Conservation (phyloP, 2,329 filamentous ascomycete species). For the Cladophialophora exuberans region DNA sequence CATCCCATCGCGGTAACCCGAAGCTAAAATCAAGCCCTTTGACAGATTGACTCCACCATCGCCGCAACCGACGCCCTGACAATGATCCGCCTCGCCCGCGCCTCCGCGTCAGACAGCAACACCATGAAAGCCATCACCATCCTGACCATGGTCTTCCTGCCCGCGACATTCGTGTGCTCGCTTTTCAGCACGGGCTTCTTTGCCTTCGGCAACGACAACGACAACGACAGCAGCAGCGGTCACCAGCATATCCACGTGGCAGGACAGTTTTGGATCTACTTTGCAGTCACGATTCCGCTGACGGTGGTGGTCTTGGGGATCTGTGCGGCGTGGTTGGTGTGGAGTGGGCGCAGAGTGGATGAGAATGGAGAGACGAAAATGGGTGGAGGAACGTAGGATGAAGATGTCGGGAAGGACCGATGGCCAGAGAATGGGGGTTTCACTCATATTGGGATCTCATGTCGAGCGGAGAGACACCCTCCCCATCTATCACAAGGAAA, state of each 20-base stretch:
- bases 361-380: too few species aligned
- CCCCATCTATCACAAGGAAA: too few species aligned
- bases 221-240: neutral
- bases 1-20: too few species aligned
- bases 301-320: constrained; percentile 11
- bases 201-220: neutral
- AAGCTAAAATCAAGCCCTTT: too few species aligned
- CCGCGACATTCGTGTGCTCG: constrained; percentile 40
- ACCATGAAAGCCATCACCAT: constrained; percentile 41
- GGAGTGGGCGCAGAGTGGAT: neutral
- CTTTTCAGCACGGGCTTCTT: constrained; percentile 25
- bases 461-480: too few species aligned
- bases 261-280: constrained; percentile 20
- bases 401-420: too few species aligned
- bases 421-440: too few species aligned
- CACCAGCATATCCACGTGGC: constrained; percentile 2
- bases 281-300: constrained; percentile 16
- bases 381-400: too few species aligned
- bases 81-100: constrained; percentile 13
- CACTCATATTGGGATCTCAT: too few species aligned
- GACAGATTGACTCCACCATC: constrained; percentile 13
- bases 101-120: constrained; percentile 4
- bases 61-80: constrained; percentile 10
- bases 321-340: constrained; percentile 9
- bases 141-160: constrained; percentile 40